Percentiles rank a stretch among this genome's conserved stretches.
phyloP scores from a whole-genome alignment of 2,329 filamentous ascomycete species.

The Cytospora piceae region DNA sequence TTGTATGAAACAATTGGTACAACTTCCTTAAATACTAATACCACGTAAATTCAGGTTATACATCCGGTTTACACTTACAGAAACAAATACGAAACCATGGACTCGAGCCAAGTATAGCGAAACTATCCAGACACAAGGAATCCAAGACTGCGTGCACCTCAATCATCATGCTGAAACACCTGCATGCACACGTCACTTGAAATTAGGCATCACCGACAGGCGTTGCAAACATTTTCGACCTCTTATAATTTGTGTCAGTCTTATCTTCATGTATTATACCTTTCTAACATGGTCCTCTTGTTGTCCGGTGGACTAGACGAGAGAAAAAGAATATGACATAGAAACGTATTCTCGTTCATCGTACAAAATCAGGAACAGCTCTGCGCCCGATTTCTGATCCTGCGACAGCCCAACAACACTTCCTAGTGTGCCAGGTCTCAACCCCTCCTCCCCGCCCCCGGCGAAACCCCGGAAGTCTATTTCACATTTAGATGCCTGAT shows the following conservation, averaged over 20 bases:
- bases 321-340: neutral
- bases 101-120: too few relatives aligned
- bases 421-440: neutral
- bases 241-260: neutral
- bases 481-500: constrained; percentile 44
- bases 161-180: too few relatives aligned
- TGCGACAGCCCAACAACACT: neutral
- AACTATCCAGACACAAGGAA: too few relatives aligned
- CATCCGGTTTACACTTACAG: too few relatives aligned
- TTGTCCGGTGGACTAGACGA: neutral
- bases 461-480: neutral
- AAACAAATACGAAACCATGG: too few relatives aligned
- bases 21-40: too few relatives aligned
- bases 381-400: neutral
- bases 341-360: neutral
- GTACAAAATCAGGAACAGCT: neutral
- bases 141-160: too few relatives aligned
- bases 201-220: neutral
- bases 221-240: neutral
- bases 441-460: too few relatives aligned
- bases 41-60: too few relatives aligned
- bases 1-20: too few relatives aligned
- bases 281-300: neutral
- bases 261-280: neutral
- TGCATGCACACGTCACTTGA: too few relatives aligned